Evolutionary conservation across 352 stramenopile species (phyloP).

Genomic region (Globisporangium spinosum): DNA sequence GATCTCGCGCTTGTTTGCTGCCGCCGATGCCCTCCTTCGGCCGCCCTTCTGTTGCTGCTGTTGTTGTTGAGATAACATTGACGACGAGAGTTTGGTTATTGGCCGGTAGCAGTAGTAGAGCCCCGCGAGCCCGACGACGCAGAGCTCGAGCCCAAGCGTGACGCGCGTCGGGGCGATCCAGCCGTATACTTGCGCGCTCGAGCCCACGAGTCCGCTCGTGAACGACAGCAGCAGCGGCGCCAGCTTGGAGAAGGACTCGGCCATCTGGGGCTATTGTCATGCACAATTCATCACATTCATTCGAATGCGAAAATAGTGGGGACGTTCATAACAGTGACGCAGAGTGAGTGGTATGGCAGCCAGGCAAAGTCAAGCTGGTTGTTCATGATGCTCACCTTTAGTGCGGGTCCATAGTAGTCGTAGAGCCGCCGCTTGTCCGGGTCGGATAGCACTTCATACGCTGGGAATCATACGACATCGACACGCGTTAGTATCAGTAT

Average conservation of each 20-base stretch:
- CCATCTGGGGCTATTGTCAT: constrained; percentile 32
- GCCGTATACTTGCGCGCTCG: constrained; percentile 33
- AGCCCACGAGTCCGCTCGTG: constrained; percentile 45
- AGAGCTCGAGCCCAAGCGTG: constrained; percentile 37
- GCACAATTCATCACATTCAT: background rate
- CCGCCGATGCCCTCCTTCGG: constrained; percentile 2
- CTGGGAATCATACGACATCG: constrained; percentile 17
- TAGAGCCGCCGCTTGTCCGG: constrained; percentile 72
- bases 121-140: constrained; percentile 49
- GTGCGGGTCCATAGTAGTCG: constrained; percentile 61
- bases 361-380: background rate
- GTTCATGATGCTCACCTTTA: constrained; percentile 39
- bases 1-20: constrained; percentile 36
- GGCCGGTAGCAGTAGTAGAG: constrained; percentile 57
- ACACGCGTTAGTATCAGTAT: background rate
- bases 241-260: constrained; percentile 59
- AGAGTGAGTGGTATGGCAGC: background rate
- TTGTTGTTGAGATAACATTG: constrained; percentile 6
- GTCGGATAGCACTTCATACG: constrained; percentile 75
- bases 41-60: constrained; percentile 13
- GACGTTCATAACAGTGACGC: background rate
- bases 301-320: background rate
- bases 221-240: constrained; percentile 65
- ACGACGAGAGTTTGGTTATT: background rate
- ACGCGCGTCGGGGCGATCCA: constrained; percentile 28